Evolutionary conservation across 2,329 filamentous ascomycete species (phyloP).

Genomic region (Beauveria sp.): DNA sequence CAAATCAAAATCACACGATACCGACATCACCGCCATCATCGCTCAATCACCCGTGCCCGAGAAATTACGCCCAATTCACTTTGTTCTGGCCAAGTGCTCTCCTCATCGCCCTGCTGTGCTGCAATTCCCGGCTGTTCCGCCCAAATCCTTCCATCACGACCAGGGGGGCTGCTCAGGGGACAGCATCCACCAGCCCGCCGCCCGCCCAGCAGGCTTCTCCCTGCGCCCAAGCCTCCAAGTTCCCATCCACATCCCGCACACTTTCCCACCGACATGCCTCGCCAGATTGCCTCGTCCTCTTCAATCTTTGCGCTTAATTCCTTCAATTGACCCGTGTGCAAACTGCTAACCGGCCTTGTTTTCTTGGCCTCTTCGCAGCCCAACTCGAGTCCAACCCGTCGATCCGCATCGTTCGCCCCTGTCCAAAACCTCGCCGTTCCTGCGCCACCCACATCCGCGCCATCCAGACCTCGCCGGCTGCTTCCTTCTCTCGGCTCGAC

Average conservation of each 20-base stretch:
- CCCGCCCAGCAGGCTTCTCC: neutral
- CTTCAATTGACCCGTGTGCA: neutral
- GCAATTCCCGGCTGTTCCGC: slow-evolving; percentile 7
- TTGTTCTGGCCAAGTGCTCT: neutral
- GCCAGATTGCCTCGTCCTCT: neutral
- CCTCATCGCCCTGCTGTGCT: neutral
- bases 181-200: neutral
- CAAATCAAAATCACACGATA: neutral
- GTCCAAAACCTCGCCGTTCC: neutral
- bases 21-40: neutral
- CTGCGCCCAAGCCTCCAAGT: neutral
- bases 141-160: neutral
- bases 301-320: neutral
- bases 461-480: neutral
- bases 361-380: neutral
- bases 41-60: neutral
- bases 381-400: neutral
- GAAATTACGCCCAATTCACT: neutral
- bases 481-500: neutral
- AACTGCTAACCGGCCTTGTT: neutral
- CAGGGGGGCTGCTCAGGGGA: slow-evolving; percentile 6
- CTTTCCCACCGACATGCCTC: neutral
- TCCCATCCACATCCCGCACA: slow-evolving; percentile 1
- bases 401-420: neutral
- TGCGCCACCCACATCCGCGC: neutral